phyloP scores from a whole-genome alignment of 129 eudicot species.

The Ambrosia trifida region DNA sequence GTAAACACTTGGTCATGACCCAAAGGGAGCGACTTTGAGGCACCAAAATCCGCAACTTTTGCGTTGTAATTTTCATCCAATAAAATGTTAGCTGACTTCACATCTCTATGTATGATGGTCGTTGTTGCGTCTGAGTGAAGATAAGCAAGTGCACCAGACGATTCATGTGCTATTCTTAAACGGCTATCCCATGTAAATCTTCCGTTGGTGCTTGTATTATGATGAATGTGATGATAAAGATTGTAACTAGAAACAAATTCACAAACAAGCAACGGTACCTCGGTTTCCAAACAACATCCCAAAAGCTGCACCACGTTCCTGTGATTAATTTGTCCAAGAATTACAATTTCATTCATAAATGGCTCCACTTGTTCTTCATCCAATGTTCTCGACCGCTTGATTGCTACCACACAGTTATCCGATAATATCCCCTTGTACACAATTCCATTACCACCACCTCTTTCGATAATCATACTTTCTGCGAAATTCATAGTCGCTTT shows the following conservation, averaged over 20 bases:
- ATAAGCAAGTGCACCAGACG: neutral
- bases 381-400: neutral
- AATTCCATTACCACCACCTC: neutral
- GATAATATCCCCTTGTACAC: neutral
- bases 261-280: neutral
- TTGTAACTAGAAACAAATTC: neutral
- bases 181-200: neutral
- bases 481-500: neutral
- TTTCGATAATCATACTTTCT: neutral
- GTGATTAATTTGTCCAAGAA: neutral
- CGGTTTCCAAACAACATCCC: conserved; percentile 1
- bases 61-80: neutral
- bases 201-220: neutral
- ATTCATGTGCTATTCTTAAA: neutral
- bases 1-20: neutral
- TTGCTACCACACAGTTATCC: neutral
- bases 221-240: neutral
- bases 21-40: neutral
- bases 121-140: neutral
- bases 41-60: neutral
- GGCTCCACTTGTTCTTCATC: neutral
- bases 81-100: neutral
- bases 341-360: neutral
- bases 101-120: neutral
- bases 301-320: neutral